These are phyloP conservation scores for Pelargonium nanum DNA, from an alignment of 345 rosid species.

Conservation along the genomic window DNA sequence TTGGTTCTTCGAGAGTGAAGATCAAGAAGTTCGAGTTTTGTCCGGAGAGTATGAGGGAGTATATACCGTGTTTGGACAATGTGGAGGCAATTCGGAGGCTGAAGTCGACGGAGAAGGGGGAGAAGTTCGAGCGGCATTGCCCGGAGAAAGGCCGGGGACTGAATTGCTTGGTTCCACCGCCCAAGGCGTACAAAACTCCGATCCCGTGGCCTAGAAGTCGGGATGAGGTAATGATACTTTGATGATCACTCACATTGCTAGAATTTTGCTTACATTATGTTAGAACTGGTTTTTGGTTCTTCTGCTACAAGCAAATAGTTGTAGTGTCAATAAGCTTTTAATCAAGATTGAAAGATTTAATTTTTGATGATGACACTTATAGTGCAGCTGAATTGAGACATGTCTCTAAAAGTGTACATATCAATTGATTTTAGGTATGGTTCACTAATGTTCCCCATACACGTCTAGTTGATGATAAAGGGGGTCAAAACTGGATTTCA, in stretches of 20 bases:
- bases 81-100: slow-evolving; percentile 49
- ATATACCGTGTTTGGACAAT: slow-evolving; percentile 86
- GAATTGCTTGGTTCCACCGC: slow-evolving; percentile 76
- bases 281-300: background rate
- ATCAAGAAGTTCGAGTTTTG: slow-evolving; percentile 42
- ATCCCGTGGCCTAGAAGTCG: slow-evolving; percentile 95
- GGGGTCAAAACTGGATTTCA: slow-evolving; percentile 93
- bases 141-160: slow-evolving; percentile 49
- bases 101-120: slow-evolving; percentile 71
- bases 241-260: background rate
- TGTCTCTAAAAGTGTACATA: background rate
- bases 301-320: too few species aligned
- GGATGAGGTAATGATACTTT: slow-evolving; percentile 46
- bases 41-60: slow-evolving; percentile 51
- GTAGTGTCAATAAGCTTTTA: too few species aligned
- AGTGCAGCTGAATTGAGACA: background rate
- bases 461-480: slow-evolving; percentile 80
- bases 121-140: slow-evolving; percentile 76
- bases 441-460: slow-evolving; percentile 77
- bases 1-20: slow-evolving; percentile 20
- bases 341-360: too few species aligned
- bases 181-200: slow-evolving; percentile 56
- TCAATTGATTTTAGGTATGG: slow-evolving; percentile 55
- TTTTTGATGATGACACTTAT: background rate
- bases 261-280: background rate